Evolutionary conservation across 2,329 filamentous ascomycete species (phyloP).

Genomic region (Epichloe hybrida): DNA sequence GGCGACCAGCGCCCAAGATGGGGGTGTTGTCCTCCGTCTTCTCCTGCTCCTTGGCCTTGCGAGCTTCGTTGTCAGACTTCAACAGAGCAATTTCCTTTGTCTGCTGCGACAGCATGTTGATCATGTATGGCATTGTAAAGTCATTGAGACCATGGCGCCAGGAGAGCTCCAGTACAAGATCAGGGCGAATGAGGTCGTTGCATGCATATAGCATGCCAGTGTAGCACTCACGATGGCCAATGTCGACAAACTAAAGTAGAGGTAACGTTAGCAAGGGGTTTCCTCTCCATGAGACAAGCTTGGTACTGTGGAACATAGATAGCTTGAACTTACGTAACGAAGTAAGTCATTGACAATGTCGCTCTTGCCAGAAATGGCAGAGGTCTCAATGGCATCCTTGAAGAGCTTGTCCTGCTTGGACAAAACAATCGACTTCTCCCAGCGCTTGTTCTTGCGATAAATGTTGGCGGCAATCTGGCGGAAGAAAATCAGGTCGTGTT

Average conservation of each 20-base stretch:
- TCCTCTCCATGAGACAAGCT: neutral
- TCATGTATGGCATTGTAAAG: slow-evolving; percentile 99
- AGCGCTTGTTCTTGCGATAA: slow-evolving; percentile 99
- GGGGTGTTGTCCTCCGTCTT: slow-evolving; percentile 89
- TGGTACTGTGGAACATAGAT: neutral
- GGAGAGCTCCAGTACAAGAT: slow-evolving; percentile 87
- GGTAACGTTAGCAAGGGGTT: slow-evolving; percentile 13
- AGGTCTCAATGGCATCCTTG: slow-evolving; percentile 98
- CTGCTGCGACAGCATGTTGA: slow-evolving; percentile 91
- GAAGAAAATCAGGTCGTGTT: slow-evolving; percentile 98
- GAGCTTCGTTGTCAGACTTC: slow-evolving; percentile 92
- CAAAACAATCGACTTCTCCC: slow-evolving; percentile 96
- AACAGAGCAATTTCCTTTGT: slow-evolving; percentile 70
- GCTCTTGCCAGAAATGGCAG: slow-evolving; percentile 77
- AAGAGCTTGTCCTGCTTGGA: slow-evolving; percentile 99
- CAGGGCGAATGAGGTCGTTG: slow-evolving; percentile 90
- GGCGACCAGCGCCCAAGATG: slow-evolving; percentile 73
- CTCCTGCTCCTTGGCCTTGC: slow-evolving; percentile 60
- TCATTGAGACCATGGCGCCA: slow-evolving; percentile 92
- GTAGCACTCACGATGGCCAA: slow-evolving; percentile 97
- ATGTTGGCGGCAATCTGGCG: slow-evolving; percentile 95
- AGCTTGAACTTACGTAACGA: slow-evolving; percentile 67
- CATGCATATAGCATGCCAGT: slow-evolving; percentile 99
- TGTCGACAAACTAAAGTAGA: slow-evolving; percentile 74
- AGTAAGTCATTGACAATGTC: slow-evolving; percentile 93